Base-by-base conservation (phyloP, 1,284 basidiomycete genomes). In the Stereum hirsutum region DNA sequence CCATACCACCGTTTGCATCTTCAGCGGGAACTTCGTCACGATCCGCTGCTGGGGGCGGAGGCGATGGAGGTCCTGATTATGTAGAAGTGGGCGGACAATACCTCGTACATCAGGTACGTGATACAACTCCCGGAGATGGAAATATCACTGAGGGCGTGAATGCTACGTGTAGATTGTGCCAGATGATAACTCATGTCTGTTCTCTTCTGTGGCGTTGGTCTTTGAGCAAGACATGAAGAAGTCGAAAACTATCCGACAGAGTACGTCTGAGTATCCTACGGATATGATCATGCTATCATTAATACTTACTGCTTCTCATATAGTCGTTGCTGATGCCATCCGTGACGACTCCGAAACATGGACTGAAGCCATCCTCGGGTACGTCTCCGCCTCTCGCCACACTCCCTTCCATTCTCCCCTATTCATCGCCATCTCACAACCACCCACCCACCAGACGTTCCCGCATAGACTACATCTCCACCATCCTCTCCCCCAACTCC, bases 101-200 rank as follows among this genome's bases (percentile, higher is more conserved):
- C 42, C 67, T 89, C n/a, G 63, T 89, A 14, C 84, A 89, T 56
- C 66, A 81, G 46, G 84, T 85, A 55, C 36, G 71, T 58, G 21
- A n/a, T 32, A 27, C 27, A 11, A 10, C 24, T 42, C 35, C 14
- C 11, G 42, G 14, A 10, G 15, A 35, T 20, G 11, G 17, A 35
- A 10, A 2, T 17, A 8, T 17, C 21, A 15, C 32, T 15, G 20
- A 15, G 10, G 20, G 15, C 20, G 8, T 57, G 52, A 35, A 51
- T n/a, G 19, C 3, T 26, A 11, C 10, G 24, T 11, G n/a, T 49
- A 90, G 76, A 70, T 91, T 43, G 89, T 94, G 7, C 91, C 90
- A 11, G 91, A 95, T 56, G 90, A 94, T 62, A 96, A 95, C 53
- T 89, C 89, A 3, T 97, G 93, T 61, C 67, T 97, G 28, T 97